A percentile compares a stretch with the other conserved stretches of the same genome.
phyloP scores from a whole-genome alignment of 2,329 filamentous ascomycete genomes.

The Furcasterigmium furcatum region DNA sequence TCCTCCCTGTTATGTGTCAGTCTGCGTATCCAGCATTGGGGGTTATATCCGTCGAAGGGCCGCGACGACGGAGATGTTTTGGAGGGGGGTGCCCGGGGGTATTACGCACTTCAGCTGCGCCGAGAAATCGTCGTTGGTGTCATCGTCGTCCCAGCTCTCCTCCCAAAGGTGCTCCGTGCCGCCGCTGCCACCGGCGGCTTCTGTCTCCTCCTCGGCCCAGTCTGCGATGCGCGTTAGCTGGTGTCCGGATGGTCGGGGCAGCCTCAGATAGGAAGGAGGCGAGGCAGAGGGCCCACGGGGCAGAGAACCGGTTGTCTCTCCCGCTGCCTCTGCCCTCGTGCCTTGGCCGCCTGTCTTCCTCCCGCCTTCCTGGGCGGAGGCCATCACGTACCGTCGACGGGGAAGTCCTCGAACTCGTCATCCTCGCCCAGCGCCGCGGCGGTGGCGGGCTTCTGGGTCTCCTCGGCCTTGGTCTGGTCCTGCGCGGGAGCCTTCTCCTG shows the following conservation, averaged over 20 bases:
- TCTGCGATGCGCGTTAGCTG: conserved; percentile 48
- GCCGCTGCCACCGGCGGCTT: conserved; percentile 68
- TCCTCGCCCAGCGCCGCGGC: conserved; percentile 79
- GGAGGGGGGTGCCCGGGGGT: background rate
- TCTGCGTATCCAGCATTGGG: no score
- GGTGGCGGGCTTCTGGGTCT: conserved; percentile 56
- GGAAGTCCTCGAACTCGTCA: conserved; percentile 99
- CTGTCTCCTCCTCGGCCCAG: conserved; percentile 89
- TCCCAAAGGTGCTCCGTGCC: conserved; percentile 86
- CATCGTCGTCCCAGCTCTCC: conserved; percentile 99
- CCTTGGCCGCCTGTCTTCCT: no score
- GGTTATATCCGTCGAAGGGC: conserved; percentile 15
- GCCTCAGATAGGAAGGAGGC: no score
- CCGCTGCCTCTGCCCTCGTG: no score
- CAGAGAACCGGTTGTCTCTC: no score
- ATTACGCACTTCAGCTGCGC: conserved; percentile 80
- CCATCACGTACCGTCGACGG: conserved; percentile 73
- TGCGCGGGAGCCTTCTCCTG: conserved; percentile 23
- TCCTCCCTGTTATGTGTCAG: conserved; percentile 64
- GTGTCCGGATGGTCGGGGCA: background rate
- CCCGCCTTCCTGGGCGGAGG: no score
- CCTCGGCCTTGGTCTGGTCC: conserved; percentile 34
- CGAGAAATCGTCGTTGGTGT: conserved; percentile 94
- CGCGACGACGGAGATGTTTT: conserved; percentile 6
- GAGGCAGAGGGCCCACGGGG: no score